A percentile compares a stretch with the other conserved stretches of the same genome.
These are phyloP conservation scores for Plantago major DNA, from an alignment of 257 asterid genomes.

Conservation along the genomic window DNA sequence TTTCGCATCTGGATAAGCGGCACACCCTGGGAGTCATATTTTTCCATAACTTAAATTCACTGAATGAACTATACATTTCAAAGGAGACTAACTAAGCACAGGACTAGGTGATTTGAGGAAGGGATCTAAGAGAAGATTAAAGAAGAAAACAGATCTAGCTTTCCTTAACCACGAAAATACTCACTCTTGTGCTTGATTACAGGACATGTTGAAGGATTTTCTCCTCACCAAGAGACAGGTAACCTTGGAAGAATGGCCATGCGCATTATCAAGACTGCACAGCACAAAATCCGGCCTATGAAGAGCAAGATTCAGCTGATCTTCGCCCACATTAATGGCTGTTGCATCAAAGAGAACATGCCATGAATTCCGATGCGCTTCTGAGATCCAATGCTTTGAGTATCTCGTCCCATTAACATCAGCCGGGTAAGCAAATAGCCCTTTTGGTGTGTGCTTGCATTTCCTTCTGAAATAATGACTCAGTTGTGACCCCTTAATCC, in stretches of 20 bases:
- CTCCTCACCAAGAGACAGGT: constrained; percentile 75
- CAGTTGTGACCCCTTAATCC: constrained; percentile 84
- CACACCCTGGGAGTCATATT: too few species aligned
- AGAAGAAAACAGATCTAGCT: too few species aligned
- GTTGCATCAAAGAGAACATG: constrained; percentile 76
- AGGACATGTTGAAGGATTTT: constrained; percentile 54
- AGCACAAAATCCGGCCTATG: constrained; percentile 76
- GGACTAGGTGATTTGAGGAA: too few species aligned
- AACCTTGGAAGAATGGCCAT: constrained; percentile 55
- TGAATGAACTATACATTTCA: too few species aligned
- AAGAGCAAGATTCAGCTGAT: constrained; percentile 53
- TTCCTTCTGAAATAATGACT: constrained; percentile 80
- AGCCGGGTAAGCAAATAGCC: constrained; percentile 66
- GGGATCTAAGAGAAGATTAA: too few species aligned
- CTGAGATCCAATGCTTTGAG: constrained; percentile 89
- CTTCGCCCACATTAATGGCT: constrained; percentile 47
- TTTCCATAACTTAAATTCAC: too few species aligned
- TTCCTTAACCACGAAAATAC: neutral
- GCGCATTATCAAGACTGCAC: constrained; percentile 51
- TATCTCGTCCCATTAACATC: constrained; percentile 47
- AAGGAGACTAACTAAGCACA: too few species aligned
- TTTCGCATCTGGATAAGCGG: too few species aligned
- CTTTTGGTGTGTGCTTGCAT: constrained; percentile 66
- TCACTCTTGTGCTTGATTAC: constrained; percentile 26
- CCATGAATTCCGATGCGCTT: constrained; percentile 80